Evolutionary conservation across 2,329 filamentous ascomycete genomes (phyloP).

Genomic region (Endoconidiophora polonica): DNA sequence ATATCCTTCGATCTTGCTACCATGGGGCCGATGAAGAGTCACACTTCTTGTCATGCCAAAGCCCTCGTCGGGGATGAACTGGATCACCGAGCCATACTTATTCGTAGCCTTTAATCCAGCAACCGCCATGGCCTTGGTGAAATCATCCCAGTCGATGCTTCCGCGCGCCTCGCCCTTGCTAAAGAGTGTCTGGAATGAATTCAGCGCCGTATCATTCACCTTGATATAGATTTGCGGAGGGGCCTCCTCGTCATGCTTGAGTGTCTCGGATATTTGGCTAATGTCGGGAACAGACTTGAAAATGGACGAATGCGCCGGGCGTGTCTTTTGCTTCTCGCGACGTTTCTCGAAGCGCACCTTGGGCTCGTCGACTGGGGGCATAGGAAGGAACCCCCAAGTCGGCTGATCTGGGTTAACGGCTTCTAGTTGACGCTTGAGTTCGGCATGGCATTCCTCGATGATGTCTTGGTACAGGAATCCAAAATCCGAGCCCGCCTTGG

Average conservation of each 20-base stretch:
- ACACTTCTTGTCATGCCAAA: conserved; percentile 17
- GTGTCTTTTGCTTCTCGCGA: conserved; percentile 28
- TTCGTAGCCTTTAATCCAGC: conserved; percentile 26
- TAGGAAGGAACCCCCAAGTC: conserved; percentile 11
- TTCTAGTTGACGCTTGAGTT: conserved; percentile 19
- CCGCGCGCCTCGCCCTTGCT: conserved; percentile 18
- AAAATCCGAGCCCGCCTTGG: conserved; percentile 24
- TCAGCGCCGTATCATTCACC: conserved; percentile 23
- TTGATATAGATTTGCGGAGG: conserved; percentile 15
- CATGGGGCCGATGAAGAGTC: conserved; percentile 24
- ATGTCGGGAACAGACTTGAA: conserved; percentile 18
- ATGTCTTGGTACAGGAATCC: conserved; percentile 28
- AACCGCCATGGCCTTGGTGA: conserved; percentile 26
- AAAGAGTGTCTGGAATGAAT: conserved; percentile 24
- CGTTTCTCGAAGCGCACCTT: conserved; percentile 20
- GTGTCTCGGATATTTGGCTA: neutral
- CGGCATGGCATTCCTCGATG: conserved; percentile 22
- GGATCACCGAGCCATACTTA: conserved; percentile 27
- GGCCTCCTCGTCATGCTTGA: conserved; percentile 3
- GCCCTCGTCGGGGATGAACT: conserved; percentile 20
- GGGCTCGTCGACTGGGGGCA: conserved; percentile 13
- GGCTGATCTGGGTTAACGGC: conserved; percentile 16
- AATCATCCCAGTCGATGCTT: conserved; percentile 22
- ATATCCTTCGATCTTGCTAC: conserved; percentile 22
- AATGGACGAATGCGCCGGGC: conserved; percentile 21